phyloP scores from a whole-genome alignment of 2,329 filamentous ascomycete species.

The Corniculantispora saksenae region DNA sequence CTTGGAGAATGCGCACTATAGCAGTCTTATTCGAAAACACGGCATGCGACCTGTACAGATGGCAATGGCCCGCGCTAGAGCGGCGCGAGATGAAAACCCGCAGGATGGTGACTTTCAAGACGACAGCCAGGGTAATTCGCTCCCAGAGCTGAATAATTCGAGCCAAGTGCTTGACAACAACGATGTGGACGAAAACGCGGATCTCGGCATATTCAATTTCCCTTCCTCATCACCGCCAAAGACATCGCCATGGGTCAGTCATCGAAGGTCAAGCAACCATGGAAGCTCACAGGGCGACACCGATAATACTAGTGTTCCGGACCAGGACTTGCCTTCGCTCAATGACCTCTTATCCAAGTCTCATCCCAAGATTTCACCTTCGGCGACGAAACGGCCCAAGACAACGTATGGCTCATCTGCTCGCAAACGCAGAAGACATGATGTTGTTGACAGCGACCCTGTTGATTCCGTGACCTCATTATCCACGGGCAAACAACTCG shows the following conservation, averaged over 20 bases:
- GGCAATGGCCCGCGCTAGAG: constrained; percentile 31
- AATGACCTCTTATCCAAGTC: constrained; percentile 33
- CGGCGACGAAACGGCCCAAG: constrained; percentile 27
- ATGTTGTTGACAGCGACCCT: constrained; percentile 35
- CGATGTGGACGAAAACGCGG: constrained; percentile 16
- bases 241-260: constrained; percentile 29
- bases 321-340: constrained; percentile 40
- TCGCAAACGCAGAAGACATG: constrained; percentile 33
- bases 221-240: constrained; percentile 33
- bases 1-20: constrained; percentile 57
- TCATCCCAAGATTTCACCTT: constrained; percentile 17
- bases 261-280: constrained; percentile 34
- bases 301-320: constrained; percentile 39
- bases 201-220: constrained; percentile 25
- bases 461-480: constrained; percentile 24
- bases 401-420: constrained; percentile 29
- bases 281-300: constrained; percentile 37
- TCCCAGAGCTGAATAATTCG: constrained; percentile 35
- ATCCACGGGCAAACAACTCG: background rate
- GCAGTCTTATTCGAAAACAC: constrained; percentile 52
- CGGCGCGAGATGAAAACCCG: constrained; percentile 42
- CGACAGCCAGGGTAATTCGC: constrained; percentile 47
- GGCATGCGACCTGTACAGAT: constrained; percentile 55
- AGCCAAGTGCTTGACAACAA: constrained; percentile 33
- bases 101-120: constrained; percentile 54